phyloP scores from a whole-genome alignment of 148 eudicot species.

The Silene conica region DNA sequence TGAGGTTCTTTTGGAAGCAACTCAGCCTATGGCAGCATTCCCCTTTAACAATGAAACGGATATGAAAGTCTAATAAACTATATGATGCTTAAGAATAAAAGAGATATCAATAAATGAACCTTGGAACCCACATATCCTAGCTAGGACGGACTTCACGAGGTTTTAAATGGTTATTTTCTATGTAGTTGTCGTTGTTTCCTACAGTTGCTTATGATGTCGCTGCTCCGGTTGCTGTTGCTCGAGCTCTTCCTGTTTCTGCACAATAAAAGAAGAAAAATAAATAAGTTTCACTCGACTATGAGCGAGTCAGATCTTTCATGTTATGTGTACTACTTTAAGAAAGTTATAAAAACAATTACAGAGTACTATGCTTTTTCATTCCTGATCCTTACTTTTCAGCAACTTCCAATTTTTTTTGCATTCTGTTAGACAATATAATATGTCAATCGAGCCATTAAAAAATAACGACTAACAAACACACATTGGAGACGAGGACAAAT shows the following conservation, averaged over 20 bases:
- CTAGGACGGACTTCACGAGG: conserved; percentile 15
- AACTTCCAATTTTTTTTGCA: neutral
- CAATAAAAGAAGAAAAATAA: neutral
- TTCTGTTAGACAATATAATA: neutral
- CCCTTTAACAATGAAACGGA: conserved; percentile 30
- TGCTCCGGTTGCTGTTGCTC: neutral
- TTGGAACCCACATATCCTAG: neutral
- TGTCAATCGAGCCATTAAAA: neutral
- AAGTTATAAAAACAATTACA: too few species aligned
- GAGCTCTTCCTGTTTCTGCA: neutral
- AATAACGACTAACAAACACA: neutral
- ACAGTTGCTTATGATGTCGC: neutral
- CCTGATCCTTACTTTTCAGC: neutral
- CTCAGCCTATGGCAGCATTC: conserved; percentile 13
- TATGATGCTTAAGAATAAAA: too few species aligned
- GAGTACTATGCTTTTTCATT: too few species aligned
- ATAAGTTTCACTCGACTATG: neutral
- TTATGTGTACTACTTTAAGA: neutral
- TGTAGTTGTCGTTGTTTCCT: too few species aligned
- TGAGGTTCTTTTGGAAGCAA: conserved; percentile 17
- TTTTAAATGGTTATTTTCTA: neutral
- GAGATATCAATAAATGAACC: neutral
- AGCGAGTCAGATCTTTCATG: neutral
- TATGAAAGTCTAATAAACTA: conserved; percentile 42
- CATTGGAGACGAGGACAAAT: too few species aligned